Evolutionary conservation across 345 rosid species (phyloP), one percentile per base, ranked within the genome.

Genomic region (Brassica carinata): DNA sequence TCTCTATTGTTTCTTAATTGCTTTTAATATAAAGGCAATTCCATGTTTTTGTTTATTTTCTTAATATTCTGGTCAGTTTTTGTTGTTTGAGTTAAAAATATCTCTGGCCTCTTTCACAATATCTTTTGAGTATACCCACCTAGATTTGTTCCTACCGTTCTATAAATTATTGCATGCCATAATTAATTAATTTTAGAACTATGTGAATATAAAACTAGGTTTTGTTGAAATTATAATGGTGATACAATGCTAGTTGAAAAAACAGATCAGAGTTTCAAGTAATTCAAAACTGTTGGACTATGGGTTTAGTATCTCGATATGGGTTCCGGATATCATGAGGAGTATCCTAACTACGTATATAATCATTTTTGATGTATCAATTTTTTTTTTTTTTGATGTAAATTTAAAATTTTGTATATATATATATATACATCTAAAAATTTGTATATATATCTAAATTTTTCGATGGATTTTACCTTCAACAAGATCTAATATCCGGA

Each of bases 81-180:
- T 67, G 69, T 40, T 79, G 29, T 31, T 57, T 59, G 8, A 19
- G 15, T n/a, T 23, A 2, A 31, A 73, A 73, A 61, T 67, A 74
- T 74, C 65, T 15, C 15, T 5, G 74, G 65, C 58, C 30, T 64
- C 65, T 74, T 79, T 79, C 83, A 79, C 43, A 68, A 79, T 74
- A 68, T 79, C 64, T 74, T 45, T 74, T 48, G 78, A 74, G 57
- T 74, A 61, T 48, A 68, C 83, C 78, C 71, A 79, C 78, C 64
- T 14, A 68, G 58, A 43, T 79, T 66, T 72, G 77, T 67, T 43
- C 78, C 64, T 31, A 79, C 57, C 64, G 11, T 61, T 66, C 6
- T 64, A 45, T 23, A 38, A 38, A 66, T 11, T 71, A 71, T 33
- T 53, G 29, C 27, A 3, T 43, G 29, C 43, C 19, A 40, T 27